These are phyloP conservation scores for Coemansia sp. DNA, from an alignment of 192 early-diverging fungal genomes.

Conservation along the genomic window DNA sequence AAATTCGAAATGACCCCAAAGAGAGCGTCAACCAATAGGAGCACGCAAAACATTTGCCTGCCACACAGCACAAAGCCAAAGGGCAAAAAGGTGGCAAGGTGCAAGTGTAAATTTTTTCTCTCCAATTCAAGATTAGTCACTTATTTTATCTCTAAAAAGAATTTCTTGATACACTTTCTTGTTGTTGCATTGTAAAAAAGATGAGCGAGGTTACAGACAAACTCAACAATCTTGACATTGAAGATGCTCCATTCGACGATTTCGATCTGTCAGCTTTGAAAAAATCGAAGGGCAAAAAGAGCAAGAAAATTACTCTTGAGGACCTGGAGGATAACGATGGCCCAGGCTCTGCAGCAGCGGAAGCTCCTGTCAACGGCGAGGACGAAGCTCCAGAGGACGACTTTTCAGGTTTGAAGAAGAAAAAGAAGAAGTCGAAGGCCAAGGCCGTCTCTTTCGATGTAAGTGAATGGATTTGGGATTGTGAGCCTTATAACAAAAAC, in stretches of 20 bases:
- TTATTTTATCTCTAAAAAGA: neutral
- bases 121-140: neutral
- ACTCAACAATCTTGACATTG: neutral
- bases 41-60: neutral
- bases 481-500: neutral
- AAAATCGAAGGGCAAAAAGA: conserved; percentile 56
- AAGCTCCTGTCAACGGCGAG: conserved; percentile 20
- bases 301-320: conserved; percentile 46
- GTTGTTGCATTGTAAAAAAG: conserved; percentile 16
- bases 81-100: neutral
- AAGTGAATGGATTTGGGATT: conserved; percentile 16
- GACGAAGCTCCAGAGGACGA: conserved; percentile 32
- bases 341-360: conserved; percentile 16
- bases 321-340: conserved; percentile 43
- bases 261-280: conserved; percentile 24
- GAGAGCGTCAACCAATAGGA: neutral
- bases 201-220: conserved; percentile 3
- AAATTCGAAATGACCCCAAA: neutral
- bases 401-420: conserved; percentile 60
- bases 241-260: conserved; percentile 26
- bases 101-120: conserved; percentile 3
- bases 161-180: conserved; percentile 1
- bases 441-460: conserved; percentile 51
- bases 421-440: conserved; percentile 60
- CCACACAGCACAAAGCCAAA: neutral